Evolutionary conservation across 768 basidiomycete species (phyloP).

Genomic region (Calocera viscosa): DNA sequence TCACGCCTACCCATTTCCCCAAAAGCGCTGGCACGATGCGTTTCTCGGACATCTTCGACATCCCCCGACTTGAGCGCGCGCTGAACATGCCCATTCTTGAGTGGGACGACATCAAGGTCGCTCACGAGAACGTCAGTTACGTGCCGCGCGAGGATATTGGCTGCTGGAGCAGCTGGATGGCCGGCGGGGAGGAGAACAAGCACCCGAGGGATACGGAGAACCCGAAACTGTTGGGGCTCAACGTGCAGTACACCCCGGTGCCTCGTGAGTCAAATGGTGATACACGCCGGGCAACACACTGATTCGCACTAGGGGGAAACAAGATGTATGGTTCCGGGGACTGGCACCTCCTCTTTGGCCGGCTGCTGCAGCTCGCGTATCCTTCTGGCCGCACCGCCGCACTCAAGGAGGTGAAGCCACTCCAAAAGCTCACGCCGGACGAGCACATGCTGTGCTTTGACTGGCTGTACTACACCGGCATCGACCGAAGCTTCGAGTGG

Average conservation of each 20-base stretch:
- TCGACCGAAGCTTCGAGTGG: slow-evolving; percentile 19
- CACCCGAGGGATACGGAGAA: background rate
- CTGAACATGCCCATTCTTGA: slow-evolving; percentile 44
- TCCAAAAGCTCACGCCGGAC: slow-evolving; percentile 24
- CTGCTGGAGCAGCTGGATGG: slow-evolving; percentile 35
- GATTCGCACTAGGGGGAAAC: slow-evolving; percentile 15
- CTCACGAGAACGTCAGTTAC: slow-evolving; percentile 12
- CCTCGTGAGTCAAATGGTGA: background rate
- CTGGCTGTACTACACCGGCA: slow-evolving; percentile 32
- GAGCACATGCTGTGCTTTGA: slow-evolving; percentile 34
- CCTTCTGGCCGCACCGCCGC: slow-evolving; percentile 19
- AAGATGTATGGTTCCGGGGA: slow-evolving; percentile 26
- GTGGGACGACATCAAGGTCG: slow-evolving; percentile 51
- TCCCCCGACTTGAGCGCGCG: slow-evolving; percentile 37
- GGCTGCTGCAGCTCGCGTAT: slow-evolving; percentile 27
- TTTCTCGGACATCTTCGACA: slow-evolving; percentile 51
- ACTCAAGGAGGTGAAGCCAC: background rate
- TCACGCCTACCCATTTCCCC: slow-evolving; percentile 44
- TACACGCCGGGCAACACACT: background rate
- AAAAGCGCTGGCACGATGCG: slow-evolving; percentile 37
- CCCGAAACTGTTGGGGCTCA: slow-evolving; percentile 1
- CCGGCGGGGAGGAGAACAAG: background rate
- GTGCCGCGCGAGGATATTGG: slow-evolving; percentile 24
- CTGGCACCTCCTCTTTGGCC: slow-evolving; percentile 26
- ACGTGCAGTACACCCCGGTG: slow-evolving; percentile 1